A percentile compares a stretch with the other conserved stretches of the same genome.
Evolutionary conservation across 495 filamentous ascomycete species (phyloP).

Genomic region (Podospora pseudocomata): DNA sequence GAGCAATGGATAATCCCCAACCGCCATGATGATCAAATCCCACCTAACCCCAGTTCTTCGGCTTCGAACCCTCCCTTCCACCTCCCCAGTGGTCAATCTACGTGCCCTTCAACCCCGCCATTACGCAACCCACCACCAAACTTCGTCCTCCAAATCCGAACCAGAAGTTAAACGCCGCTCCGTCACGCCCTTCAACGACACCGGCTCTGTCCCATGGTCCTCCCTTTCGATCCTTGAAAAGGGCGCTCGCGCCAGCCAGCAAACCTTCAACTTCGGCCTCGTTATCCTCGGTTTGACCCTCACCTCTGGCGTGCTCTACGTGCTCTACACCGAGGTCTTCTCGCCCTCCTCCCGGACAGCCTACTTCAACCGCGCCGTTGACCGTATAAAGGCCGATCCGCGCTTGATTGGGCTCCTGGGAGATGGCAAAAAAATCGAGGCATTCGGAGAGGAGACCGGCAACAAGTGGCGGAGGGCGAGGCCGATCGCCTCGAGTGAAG

Average conservation of each 20-base stretch:
- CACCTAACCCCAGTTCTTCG: neutral
- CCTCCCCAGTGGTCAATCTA: neutral
- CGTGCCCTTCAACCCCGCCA: constrained; percentile 20
- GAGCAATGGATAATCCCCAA: neutral
- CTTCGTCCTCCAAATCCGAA: constrained; percentile 13
- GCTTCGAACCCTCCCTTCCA: neutral
- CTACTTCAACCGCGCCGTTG: constrained; percentile 85
- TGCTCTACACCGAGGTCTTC: constrained; percentile 85
- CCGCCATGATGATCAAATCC: constrained; percentile 6
- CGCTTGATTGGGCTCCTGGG: constrained; percentile 73
- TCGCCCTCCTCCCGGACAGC: constrained; percentile 77
- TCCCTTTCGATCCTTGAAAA: constrained; percentile 74
- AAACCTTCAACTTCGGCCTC: constrained; percentile 79
- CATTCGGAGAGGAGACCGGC: constrained; percentile 77
- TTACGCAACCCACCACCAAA: constrained; percentile 35
- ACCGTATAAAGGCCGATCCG: constrained; percentile 69
- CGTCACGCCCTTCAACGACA: constrained; percentile 77
- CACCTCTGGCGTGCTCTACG: constrained; percentile 72
- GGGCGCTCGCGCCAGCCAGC: constrained; percentile 79
- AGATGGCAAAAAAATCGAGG: constrained; percentile 66
- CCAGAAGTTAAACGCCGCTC: constrained; percentile 35
- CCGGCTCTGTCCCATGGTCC: constrained; percentile 74
- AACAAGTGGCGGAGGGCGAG: constrained; percentile 83
- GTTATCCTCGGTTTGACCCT: constrained; percentile 69
- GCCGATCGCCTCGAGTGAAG: constrained; percentile 69